Base-by-base conservation (phyloP, 495 filamentous ascomycete species). In the Cetradonia linearis region DNA sequence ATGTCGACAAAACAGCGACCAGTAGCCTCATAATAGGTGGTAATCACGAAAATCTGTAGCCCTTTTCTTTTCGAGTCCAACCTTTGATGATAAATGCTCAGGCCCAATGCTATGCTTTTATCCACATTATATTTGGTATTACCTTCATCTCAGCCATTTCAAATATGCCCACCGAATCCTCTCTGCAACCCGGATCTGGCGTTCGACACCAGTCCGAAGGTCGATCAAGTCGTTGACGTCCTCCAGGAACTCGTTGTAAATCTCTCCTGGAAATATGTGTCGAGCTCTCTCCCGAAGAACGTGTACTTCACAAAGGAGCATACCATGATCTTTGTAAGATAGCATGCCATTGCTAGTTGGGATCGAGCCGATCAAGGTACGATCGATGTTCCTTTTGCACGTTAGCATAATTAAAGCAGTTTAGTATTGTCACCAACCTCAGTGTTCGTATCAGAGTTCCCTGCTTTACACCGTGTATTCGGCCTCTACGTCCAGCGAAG, bases 141-240 rank as follows among this genome's bases (percentile, higher is more conserved):
- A n/a, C 34, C 38, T 58, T 47, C 50, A 64, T 62, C 63, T 69
- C 34, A 91, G 70, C 83, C 85, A 93, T 66, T 84, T 86, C 9
- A 82, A 81, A 77, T 96, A 96, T 13, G 86, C 86, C 86, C 93
- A 96, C 58, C 86, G 76, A 62, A 96, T 88, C 61, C 93, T 79
- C 60, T 89, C 84, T 42, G 93, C 73, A 48, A 90, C 84, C 68
- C 80, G 84, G 63, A 83, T 76, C 73, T 96, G 91, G 57, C 78
- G 77, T 54, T 82, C 77, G 31, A 93, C 78, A 18, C 88, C 88
- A 8, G 71, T 76, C 59, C 86, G 82, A 52, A 91, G 77, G 68
- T 96, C 86, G 14, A 86, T 80, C 40, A 98, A 75, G 54, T 96
- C 91, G 36, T 84, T 79, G 30, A 93, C 70, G 68, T 98, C 93